phyloP scores from a whole-genome alignment of 202 grass and related monocot species.

The Zoysia matrella region DNA sequence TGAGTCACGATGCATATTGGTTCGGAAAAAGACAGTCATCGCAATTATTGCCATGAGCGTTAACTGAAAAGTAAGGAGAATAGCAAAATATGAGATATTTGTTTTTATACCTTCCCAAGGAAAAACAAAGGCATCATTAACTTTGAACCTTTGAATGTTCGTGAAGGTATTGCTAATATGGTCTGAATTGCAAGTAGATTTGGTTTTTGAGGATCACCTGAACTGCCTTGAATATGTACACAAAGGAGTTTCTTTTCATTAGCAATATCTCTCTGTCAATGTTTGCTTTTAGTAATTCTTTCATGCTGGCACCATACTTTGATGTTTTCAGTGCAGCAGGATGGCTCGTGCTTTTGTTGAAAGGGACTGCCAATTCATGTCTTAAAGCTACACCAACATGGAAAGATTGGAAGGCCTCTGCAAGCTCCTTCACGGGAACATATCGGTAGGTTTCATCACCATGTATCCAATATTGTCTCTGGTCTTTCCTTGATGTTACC shows the following conservation, averaged over 20 bases:
- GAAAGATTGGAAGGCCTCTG: constrained; percentile 72
- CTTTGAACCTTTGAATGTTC: neutral
- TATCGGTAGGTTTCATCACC: constrained; percentile 62
- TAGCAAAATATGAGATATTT: neutral
- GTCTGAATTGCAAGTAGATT: neutral
- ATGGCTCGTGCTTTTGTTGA: constrained; percentile 73
- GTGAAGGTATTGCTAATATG: neutral
- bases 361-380: constrained; percentile 65
- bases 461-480: constrained; percentile 76
- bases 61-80: constrained; percentile 49
- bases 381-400: constrained; percentile 54
- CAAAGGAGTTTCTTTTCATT: constrained; percentile 82
- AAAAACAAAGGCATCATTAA: neutral
- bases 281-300: constrained; percentile 76
- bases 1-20: constrained; percentile 65
- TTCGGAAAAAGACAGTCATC: constrained; percentile 78
- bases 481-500: constrained; percentile 83
- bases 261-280: constrained; percentile 70
- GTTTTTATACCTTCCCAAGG: constrained; percentile 26
- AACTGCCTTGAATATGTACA: constrained; percentile 67
- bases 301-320: constrained; percentile 73
- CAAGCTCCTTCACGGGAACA: constrained; percentile 71
- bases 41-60: constrained; percentile 63
- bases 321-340: constrained; percentile 71
- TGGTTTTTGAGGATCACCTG: constrained; percentile 53